These are phyloP conservation scores for Geosmithia morbida DNA, from an alignment of 2,329 filamentous ascomycete species.

Conservation along the genomic window DNA sequence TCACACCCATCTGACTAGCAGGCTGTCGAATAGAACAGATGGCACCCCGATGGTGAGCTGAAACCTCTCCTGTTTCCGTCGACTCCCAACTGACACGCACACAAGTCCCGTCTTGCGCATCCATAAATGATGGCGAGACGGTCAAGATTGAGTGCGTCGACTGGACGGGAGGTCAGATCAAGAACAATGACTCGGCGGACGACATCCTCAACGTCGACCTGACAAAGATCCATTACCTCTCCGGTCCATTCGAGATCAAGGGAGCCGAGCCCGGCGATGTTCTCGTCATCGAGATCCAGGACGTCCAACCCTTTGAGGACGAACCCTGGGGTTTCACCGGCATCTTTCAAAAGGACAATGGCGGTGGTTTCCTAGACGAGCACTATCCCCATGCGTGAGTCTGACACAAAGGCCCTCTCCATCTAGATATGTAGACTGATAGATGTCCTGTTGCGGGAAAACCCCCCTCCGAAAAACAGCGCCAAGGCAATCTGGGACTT, in stretches of 20 bases:
- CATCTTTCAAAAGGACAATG: conserved; percentile 66
- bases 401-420: not conserved
- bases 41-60: conserved; percentile 73
- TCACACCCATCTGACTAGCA: not conserved
- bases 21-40: conserved; percentile 48
- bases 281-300: conserved; percentile 78
- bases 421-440: too few relatives aligned
- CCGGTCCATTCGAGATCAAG: conserved; percentile 78
- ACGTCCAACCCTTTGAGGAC: conserved; percentile 77
- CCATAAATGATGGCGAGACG: conserved; percentile 69
- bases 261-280: conserved; percentile 75
- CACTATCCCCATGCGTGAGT: conserved; percentile 67
- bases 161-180: conserved; percentile 74
- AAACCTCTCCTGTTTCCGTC: not conserved
- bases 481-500: conserved; percentile 47
- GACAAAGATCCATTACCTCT: conserved; percentile 75
- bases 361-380: conserved; percentile 80
- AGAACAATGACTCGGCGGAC: conserved; percentile 80
- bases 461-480: too few relatives aligned
- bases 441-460: too few relatives aligned
- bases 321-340: conserved; percentile 86
- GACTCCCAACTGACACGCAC: not conserved
- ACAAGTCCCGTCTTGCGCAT: conserved; percentile 57
- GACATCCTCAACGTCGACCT: conserved; percentile 76
- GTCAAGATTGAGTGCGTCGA: conserved; percentile 91